Evolutionary conservation across 1,284 basidiomycete genomes (phyloP).

Genomic region (Phaffia rhodozyma): DNA sequence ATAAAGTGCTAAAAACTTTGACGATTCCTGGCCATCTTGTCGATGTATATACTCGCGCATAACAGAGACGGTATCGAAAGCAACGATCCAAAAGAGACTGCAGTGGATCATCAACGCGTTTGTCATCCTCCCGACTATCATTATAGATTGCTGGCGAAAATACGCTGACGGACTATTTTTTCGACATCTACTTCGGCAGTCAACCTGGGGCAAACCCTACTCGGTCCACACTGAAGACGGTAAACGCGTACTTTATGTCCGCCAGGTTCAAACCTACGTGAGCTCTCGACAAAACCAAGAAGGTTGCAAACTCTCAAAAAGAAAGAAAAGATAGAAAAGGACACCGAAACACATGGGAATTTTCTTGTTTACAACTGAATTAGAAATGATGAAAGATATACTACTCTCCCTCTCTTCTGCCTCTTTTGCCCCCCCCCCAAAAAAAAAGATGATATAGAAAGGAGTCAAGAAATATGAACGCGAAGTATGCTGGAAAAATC

Average conservation of each 20-base stretch:
- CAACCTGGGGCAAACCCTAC: slow-evolving; percentile 61
- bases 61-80: slow-evolving; percentile 40
- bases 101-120: slow-evolving; percentile 64
- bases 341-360: too few relatives aligned
- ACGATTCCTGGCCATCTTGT: slow-evolving; percentile 17
- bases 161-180: too few relatives aligned
- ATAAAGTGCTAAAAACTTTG: slow-evolving; percentile 10
- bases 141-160: too few relatives aligned
- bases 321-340: neutral
- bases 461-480: too few relatives aligned
- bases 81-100: slow-evolving; percentile 50
- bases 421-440: too few relatives aligned
- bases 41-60: slow-evolving; percentile 21
- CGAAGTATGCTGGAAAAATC: too few relatives aligned
- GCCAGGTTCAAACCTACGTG: neutral
- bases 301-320: neutral
- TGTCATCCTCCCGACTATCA: too few relatives aligned
- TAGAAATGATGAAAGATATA: too few relatives aligned
- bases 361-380: too few relatives aligned
- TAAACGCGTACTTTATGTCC: slow-evolving; percentile 58
- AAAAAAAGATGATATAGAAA: too few relatives aligned
- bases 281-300: neutral
- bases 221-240: slow-evolving; percentile 57
- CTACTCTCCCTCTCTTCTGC: too few relatives aligned
- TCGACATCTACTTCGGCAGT: neutral